Base-by-base conservation (phyloP, 352 stramenopile species). In the Phytophthora palmivora region DNA sequence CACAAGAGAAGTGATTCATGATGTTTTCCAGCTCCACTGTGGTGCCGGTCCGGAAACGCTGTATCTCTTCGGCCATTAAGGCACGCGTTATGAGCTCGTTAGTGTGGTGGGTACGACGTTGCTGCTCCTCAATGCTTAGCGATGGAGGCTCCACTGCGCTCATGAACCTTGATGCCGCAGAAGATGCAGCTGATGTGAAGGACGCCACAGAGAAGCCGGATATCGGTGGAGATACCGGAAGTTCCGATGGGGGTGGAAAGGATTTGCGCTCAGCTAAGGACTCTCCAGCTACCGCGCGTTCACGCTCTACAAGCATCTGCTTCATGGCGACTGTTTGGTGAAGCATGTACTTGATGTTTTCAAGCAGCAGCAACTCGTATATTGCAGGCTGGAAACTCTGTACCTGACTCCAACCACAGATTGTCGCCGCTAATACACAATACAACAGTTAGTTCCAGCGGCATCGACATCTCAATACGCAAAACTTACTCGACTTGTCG, bases 361-460 rank as follows among this genome's bases (percentile, higher is more conserved):
- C 84, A 38, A 91, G 74, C 24, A 92, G 54, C 32, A 87, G 59
- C 4, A 92, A 58, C 55, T 89, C 84, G 64, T 87, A 84, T 16
- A 91, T 85, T n/a, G 45, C 65, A 18, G 83, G 77, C 32, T 88
- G 76, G 51, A 85, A 79, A 15, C 52, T 71, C 14, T 70, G 51
- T 14, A 79, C 64, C 37, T 88, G 71, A 39, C 71, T 77, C 83
- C 83, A 92, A 5, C 66, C 51, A 2, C 52, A 59, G 19, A 88
- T 62, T 6, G 68, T 75, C 22, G 54, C 60, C 16, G 73, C 82
- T 87, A 43, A 46, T 5, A 64, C 11, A 42, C 44, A 21, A 44
- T 28, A 7, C n/a, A 1, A 22, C 11, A 22, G 21, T 72, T 51
- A 66, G 41, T 9, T 10, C 24, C 18, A 41, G 22, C 15, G 36